Evolutionary conservation across 2,329 filamentous ascomycete genomes (phyloP), one percentile per base, ranked within the genome.

Genomic region (Neonectria magnoliae): DNA sequence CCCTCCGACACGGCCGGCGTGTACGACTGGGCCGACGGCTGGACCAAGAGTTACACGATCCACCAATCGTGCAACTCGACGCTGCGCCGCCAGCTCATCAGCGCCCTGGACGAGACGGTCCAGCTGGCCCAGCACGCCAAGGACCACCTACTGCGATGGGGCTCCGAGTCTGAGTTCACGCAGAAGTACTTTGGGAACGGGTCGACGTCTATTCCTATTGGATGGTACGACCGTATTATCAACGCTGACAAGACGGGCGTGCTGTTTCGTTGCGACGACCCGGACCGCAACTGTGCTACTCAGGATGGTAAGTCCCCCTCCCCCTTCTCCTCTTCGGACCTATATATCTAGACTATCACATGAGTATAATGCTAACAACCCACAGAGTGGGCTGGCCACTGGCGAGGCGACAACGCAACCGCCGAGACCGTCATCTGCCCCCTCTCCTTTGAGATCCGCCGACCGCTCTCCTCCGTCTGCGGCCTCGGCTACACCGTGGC

Each of bases 391-490:
- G 90, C 82, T 50, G 90, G 90, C 36, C 90, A 92, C 80, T 91
- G 86, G 86, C 87, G 90, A 59, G 90, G 90, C 47, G 73, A 76
- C 27, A 92, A 92, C 65, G 89, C 84, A 2, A 88, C 88, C 3
- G 78, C 82, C 1, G 89, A 92, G 77, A 92, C 90, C 2, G 90
- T 92, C 68, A 91, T 92, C 76, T 92, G 90, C 77, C 83, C 84
- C 5, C 80, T 86, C 2, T 91, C 88, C 2, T 92, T 88, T 76
- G 73, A 79, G 41, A 83, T 82, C 51, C 87, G 90, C 53, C 84
- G 83, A 38, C 84, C 83, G 20, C 84, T 92, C 8, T 81, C 84
- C 55, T 83, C 84, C 31, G 81, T 92, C 72, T 92, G 90, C 76
- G 83, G 82, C 27, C 79, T 84, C 18, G 90, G 90, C 55, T 91